These are phyloP conservation scores for Lagerstroemia fauriei DNA, from an alignment of 441 rosid genomes.

Conservation along the genomic window DNA sequence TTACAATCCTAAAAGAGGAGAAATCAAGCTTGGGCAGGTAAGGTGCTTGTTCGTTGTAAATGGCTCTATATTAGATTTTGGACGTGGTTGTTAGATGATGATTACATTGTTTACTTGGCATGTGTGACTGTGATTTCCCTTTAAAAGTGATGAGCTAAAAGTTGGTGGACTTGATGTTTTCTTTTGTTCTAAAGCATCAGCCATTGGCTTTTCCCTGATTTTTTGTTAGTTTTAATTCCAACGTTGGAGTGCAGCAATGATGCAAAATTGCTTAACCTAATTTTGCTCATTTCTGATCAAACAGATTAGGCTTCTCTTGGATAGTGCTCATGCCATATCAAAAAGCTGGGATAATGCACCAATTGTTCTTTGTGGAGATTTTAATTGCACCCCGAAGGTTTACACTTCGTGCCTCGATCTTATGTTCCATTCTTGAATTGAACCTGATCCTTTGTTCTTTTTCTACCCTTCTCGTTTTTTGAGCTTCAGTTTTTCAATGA, in stretches of 20 bases:
- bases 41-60: constrained; percentile 49
- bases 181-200: not conserved
- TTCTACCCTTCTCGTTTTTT: constrained; percentile 6
- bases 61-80: not conserved
- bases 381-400: constrained; percentile 93
- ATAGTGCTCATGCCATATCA: constrained; percentile 73
- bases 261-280: not conserved
- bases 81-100: not conserved
- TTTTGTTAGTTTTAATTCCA: not conserved
- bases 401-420: constrained; percentile 18
- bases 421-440: constrained; percentile 16
- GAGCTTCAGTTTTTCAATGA: constrained; percentile 5
- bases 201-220: not conserved
- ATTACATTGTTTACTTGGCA: not conserved
- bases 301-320: constrained; percentile 78
- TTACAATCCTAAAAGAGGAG: constrained; percentile 94
- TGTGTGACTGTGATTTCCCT: not conserved
- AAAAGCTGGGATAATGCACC: constrained; percentile 81
- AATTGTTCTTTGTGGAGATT: constrained; percentile 91
- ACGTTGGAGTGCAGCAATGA: not conserved
- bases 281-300: constrained; percentile 15
- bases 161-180: not conserved
- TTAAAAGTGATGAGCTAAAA: not conserved
- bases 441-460: constrained; percentile 21
- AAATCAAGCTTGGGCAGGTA: constrained; percentile 75